Evolutionary conservation across 805 yeast species (phyloP).

Genomic region (Wickerhamomyces sydowiorum): DNA sequence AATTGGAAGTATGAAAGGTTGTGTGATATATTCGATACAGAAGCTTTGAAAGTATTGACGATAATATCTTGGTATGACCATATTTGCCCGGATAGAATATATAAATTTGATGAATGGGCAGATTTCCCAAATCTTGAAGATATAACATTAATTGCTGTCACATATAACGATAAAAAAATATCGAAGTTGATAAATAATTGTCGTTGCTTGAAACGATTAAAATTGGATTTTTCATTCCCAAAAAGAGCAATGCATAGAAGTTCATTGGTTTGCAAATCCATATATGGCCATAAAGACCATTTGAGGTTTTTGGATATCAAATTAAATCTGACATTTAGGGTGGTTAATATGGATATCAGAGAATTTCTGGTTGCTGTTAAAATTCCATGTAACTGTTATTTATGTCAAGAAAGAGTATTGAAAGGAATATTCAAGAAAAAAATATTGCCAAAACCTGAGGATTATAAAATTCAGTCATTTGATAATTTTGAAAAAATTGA

Average conservation of each 20-base stretch:
- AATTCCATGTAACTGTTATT: constrained; percentile 15
- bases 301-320: constrained; percentile 34
- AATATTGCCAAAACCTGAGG: constrained; percentile 26
- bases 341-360: constrained; percentile 16
- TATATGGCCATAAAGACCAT: constrained; percentile 26
- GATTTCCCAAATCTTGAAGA: constrained; percentile 32
- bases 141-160: constrained; percentile 34
- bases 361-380: constrained; percentile 8
- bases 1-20: constrained; percentile 19
- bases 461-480: constrained; percentile 20
- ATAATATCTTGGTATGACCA: constrained; percentile 38
- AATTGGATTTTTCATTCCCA: constrained; percentile 33
- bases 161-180: constrained; percentile 24
- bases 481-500: constrained; percentile 28
- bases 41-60: constrained; percentile 30
- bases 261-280: constrained; percentile 28
- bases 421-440: constrained; percentile 28
- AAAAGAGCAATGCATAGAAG: constrained; percentile 26
- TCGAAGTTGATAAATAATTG: constrained; percentile 27
- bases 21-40: constrained; percentile 31
- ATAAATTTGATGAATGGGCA: constrained; percentile 30
- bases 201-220: constrained; percentile 27
- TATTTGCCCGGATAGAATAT: constrained; percentile 25
- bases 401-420: constrained; percentile 19
- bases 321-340: constrained; percentile 14